phyloP scores from a whole-genome alignment of 129 eudicot genomes.

The Saposhnikovia divaricata region DNA sequence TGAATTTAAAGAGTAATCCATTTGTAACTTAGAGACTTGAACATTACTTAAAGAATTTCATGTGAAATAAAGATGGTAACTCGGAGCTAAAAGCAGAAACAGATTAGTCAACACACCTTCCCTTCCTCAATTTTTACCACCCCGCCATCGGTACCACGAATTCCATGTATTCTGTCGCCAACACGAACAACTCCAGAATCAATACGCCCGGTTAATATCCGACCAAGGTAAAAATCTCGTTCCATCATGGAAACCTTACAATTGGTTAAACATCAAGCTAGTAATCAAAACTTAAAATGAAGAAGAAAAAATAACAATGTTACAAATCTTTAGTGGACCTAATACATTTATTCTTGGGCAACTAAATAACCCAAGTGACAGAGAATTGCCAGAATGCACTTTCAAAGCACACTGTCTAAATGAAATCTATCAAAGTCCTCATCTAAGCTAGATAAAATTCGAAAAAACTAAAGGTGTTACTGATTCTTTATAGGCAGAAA shows the following conservation, averaged over 20 bases:
- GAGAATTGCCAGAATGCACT: neutral
- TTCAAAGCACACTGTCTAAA: neutral
- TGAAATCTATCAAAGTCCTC: neutral
- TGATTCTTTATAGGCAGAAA: neutral
- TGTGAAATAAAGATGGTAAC: neutral
- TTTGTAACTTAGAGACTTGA: neutral
- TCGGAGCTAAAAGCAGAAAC: neutral
- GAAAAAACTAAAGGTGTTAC: neutral
- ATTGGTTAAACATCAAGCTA: constrained; percentile 24
- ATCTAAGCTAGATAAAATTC: neutral
- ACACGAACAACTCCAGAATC: constrained; percentile 63
- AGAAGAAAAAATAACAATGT: neutral
- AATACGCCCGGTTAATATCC: constrained; percentile 88
- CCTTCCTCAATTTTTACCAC: constrained; percentile 80
- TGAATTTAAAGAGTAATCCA: neutral
- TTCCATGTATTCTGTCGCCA: constrained; percentile 81
- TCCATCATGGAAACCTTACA: constrained; percentile 97
- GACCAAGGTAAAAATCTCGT: constrained; percentile 69
- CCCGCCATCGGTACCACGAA: constrained; percentile 61
- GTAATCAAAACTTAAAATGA: neutral
- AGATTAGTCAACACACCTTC: constrained; percentile 45
- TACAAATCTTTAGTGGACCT: neutral
- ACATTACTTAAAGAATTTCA: neutral
- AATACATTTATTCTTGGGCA: neutral
- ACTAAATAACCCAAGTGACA: neutral